phyloP scores from a whole-genome alignment of 169 alveolate species.

The Perkinsus marinus region DNA sequence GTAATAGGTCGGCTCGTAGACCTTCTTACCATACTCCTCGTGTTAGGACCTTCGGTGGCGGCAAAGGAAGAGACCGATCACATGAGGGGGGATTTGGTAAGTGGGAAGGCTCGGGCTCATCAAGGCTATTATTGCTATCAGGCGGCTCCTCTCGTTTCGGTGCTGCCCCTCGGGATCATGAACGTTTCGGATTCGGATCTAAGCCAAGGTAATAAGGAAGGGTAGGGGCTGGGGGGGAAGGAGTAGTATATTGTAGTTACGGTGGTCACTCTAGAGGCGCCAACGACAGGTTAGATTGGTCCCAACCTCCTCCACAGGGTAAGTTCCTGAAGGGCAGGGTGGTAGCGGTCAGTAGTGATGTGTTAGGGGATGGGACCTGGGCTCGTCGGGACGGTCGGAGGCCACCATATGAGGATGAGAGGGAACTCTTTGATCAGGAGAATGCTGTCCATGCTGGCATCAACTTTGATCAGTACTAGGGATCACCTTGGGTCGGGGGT shows the following conservation, averaged over 20 bases:
- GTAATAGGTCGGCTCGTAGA: neutral
- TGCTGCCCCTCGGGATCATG: neutral
- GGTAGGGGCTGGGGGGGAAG: neutral
- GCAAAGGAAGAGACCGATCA: neutral
- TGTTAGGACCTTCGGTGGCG: neutral
- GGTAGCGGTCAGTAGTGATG: neutral
- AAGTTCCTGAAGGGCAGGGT: neutral
- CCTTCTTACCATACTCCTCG: neutral
- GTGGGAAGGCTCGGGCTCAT: neutral
- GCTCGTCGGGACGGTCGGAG: slow-evolving; percentile 58
- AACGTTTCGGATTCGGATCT: neutral
- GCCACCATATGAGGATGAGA: slow-evolving; percentile 51
- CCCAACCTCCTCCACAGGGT: neutral
- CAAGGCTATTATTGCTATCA: neutral
- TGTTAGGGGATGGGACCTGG: slow-evolving; percentile 29
- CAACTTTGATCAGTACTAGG: slow-evolving; percentile 43
- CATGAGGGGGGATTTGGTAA: neutral
- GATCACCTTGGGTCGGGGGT: neutral
- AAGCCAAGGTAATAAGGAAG: neutral
- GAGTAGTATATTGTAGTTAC: neutral
- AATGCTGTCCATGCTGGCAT: slow-evolving; percentile 60
- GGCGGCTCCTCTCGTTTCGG: neutral
- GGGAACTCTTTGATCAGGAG: slow-evolving; percentile 46
- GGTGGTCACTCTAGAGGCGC: neutral
- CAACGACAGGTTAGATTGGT: neutral